Evolutionary conservation across 805 yeast genomes (phyloP).

Genomic region (Zygoascus ofunaensis): DNA sequence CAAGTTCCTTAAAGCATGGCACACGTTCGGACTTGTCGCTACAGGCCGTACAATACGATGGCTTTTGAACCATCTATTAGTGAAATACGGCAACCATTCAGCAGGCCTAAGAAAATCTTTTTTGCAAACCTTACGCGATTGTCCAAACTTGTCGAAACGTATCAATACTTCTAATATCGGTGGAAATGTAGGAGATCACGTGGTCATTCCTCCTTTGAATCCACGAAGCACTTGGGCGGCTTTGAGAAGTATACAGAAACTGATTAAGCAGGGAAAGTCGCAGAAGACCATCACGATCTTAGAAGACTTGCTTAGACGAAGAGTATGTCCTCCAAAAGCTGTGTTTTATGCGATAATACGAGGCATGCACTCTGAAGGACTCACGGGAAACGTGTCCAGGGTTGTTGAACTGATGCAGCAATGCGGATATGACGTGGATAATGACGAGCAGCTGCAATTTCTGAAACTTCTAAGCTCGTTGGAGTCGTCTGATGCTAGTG

Average conservation of each 20-base stretch:
- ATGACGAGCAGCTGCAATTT: conserved; percentile 3
- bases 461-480: conserved; percentile 5
- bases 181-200: not conserved
- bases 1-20: not conserved
- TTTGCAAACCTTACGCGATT: not conserved
- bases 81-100: not conserved
- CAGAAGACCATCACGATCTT: conserved; percentile 7
- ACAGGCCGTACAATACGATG: not conserved
- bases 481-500: too few species aligned
- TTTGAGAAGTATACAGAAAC: conserved; percentile 6
- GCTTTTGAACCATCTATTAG: not conserved
- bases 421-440: conserved; percentile 8
- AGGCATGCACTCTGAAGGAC: conserved; percentile 7
- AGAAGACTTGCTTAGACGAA: conserved; percentile 10
- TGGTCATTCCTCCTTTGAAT: not conserved
- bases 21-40: not conserved
- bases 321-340: conserved; percentile 9
- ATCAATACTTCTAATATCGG: not conserved
- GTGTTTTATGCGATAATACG: conserved; percentile 10
- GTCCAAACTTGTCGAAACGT: not conserved
- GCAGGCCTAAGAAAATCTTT: not conserved
- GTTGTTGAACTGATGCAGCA: conserved; percentile 10
- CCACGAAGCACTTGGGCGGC: conserved; percentile 3
- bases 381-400: not conserved
- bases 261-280: conserved; percentile 2